phyloP scores from a whole-genome alignment of 2,329 filamentous ascomycete genomes.

The Ilyonectria sp. region DNA sequence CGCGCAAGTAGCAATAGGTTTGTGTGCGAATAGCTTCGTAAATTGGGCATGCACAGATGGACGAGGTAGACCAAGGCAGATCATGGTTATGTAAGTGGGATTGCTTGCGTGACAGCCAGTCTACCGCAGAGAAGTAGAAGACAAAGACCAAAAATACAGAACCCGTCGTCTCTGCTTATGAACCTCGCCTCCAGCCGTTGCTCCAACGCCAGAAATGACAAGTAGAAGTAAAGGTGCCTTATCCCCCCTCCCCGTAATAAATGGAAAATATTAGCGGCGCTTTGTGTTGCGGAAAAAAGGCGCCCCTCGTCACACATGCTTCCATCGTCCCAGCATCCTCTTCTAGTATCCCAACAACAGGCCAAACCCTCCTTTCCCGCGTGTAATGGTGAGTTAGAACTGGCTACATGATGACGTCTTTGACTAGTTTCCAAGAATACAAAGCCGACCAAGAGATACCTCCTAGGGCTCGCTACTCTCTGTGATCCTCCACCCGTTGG shows the following conservation, averaged over 20 bases:
- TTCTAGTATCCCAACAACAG: conserved; percentile 23
- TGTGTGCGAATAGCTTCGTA: too few species aligned
- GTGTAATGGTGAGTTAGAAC: conserved; percentile 9
- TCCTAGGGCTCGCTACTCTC: conserved; percentile 34
- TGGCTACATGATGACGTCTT: conserved; percentile 2
- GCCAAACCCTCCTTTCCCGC: conserved; percentile 17
- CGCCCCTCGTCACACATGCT: conserved; percentile 5
- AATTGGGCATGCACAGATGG: background rate
- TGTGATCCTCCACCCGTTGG: conserved; percentile 43
- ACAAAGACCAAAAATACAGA: conserved; percentile 14
- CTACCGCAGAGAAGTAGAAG: conserved; percentile 24
- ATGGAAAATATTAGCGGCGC: conserved; percentile 14
- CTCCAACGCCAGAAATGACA: conserved; percentile 28
- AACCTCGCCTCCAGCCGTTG: conserved; percentile 17
- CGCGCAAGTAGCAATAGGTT: too few species aligned
- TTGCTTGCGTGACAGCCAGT: conserved; percentile 26
- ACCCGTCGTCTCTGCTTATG: conserved; percentile 23
- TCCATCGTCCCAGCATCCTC: conserved; percentile 16
- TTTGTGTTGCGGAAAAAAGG: conserved; percentile 12
- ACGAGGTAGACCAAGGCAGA: background rate
- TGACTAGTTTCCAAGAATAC: conserved; percentile 26
- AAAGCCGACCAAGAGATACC: background rate
- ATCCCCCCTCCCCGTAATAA: conserved; percentile 5
- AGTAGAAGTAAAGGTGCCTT: conserved; percentile 15
- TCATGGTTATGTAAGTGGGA: conserved; percentile 23